Percentiles rank a stretch among this genome's conserved stretches.
These are phyloP conservation scores for Cladosporium sp. DNA, from an alignment of 2,329 filamentous ascomycete species.

Conservation along the genomic window DNA sequence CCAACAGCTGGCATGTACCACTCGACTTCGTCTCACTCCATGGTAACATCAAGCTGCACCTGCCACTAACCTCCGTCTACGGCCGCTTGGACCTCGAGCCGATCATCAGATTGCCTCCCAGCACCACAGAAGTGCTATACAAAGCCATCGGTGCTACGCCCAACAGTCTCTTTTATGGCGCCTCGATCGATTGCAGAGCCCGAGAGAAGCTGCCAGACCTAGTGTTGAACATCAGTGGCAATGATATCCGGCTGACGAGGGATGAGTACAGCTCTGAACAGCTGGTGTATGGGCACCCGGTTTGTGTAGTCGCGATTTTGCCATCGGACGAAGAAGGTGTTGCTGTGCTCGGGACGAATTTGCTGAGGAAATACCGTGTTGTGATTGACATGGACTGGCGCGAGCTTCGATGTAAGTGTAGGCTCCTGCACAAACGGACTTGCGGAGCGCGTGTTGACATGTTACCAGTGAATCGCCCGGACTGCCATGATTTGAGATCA, in stretches of 20 bases:
- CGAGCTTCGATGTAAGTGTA: slow-evolving; percentile 11
- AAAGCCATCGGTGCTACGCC: slow-evolving; percentile 5
- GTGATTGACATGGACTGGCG: slow-evolving; percentile 5
- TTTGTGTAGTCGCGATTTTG: slow-evolving; percentile 12
- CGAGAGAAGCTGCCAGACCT: slow-evolving; percentile 7
- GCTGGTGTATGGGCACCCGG: neutral
- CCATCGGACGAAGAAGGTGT: neutral
- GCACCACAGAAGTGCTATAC: neutral
- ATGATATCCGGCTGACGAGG: neutral
- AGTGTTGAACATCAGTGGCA: neutral
- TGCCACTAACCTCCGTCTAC: neutral
- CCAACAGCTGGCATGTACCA: neutral
- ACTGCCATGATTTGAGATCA: neutral
- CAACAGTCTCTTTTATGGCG: slow-evolving; percentile 5
- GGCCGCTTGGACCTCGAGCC: slow-evolving; percentile 3
- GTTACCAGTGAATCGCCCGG: neutral
- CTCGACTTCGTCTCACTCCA: neutral
- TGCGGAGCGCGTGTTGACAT: neutral
- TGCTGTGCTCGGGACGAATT: slow-evolving; percentile 5
- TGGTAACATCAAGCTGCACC: neutral
- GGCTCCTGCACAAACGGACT: too few species aligned
- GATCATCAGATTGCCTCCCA: neutral
- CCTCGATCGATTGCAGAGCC: neutral
- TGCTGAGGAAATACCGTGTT: slow-evolving; percentile 3
- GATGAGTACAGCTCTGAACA: slow-evolving; percentile 17